Base-by-base conservation (phyloP, 139 green algal species). In the Chlorella sp. region DNA sequence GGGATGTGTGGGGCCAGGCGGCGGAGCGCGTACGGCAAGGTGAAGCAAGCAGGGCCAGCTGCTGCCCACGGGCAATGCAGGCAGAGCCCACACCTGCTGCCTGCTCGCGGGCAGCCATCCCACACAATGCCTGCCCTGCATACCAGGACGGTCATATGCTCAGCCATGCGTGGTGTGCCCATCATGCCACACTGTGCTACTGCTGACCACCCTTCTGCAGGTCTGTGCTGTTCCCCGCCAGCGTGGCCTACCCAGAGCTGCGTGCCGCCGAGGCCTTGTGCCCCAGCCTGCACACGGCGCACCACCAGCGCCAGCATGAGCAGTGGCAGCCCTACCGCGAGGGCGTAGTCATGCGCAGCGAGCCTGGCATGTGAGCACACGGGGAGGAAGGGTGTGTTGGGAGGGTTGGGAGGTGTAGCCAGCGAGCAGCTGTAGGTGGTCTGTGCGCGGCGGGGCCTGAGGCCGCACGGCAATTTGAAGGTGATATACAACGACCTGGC, bases 181-280 rank as follows among this genome's bases (percentile, higher is more conserved):
- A n/a, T n/a, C n/a, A n/a, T n/a, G n/a, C n/a, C n/a, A n/a, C n/a
- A n/a, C n/a, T n/a, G n/a, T n/a, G n/a, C n/a, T n/a, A n/a, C n/a
- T n/a, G n/a, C n/a, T n/a, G n/a, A 1, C 91, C 91, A 3, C 61
- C 61, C 17, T 67, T 35, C 61, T 17, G 34, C 27, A 27, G 61
- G 6, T 23, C 30, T 32, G 31, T 2, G 5, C 33, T 70, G 32
- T 51, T 51, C 10, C 64, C 64, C 6, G 20, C 20, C 10, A 51
- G 64, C 50, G 64, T 51, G 33, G 42, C 67, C 3, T 49, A 61
- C 31, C 35, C 35, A 30, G 67, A 72, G 42, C 67, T 72, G 29
- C 33, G 35, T 6, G 42, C 49, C n/a, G 67, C 49, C 14, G 67
- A 63, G 49, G 67, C 36, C 2, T 42, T 72, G 30, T 72, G 67